These are phyloP conservation scores for Alternaria sp. DNA, from an alignment of 2,329 filamentous ascomycete species.

Conservation along the genomic window DNA sequence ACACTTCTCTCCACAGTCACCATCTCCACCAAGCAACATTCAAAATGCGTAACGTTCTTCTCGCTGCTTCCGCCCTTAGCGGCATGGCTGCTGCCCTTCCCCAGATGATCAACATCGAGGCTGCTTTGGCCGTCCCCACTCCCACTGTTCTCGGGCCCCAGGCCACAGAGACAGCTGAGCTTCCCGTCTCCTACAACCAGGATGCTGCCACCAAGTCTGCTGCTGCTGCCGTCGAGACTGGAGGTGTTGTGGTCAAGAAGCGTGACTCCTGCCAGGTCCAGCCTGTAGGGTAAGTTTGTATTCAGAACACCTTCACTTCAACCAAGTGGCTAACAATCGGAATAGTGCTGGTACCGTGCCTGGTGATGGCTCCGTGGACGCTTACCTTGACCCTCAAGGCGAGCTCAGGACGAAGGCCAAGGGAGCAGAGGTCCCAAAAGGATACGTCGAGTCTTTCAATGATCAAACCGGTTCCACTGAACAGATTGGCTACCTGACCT, in stretches of 20 bases:
- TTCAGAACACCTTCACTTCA: not conserved
- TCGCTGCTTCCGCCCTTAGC: constrained; percentile 24
- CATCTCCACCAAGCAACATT: constrained; percentile 12
- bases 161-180: constrained; percentile 20
- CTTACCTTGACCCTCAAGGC: constrained; percentile 18
- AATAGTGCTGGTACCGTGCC: not conserved
- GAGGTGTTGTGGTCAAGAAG: constrained; percentile 21
- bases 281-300: constrained; percentile 25
- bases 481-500: constrained; percentile 41
- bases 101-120: constrained; percentile 49
- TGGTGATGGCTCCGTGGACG: constrained; percentile 7
- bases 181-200: constrained; percentile 5
- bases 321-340: not conserved
- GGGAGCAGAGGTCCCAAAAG: constrained; percentile 17
- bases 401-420: constrained; percentile 20
- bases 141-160: constrained; percentile 39
- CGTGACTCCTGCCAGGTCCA: constrained; percentile 22
- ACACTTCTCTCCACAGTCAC: constrained; percentile 14
- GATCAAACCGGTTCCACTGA: constrained; percentile 27
- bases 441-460: constrained; percentile 31
- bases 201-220: constrained; percentile 17
- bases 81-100: constrained; percentile 33
- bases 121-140: constrained; percentile 46
- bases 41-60: constrained; percentile 36
- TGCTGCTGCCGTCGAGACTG: constrained; percentile 17